These are phyloP conservation scores for Podospora didyma DNA, from an alignment of 495 filamentous ascomycete species.

Conservation along the genomic window DNA sequence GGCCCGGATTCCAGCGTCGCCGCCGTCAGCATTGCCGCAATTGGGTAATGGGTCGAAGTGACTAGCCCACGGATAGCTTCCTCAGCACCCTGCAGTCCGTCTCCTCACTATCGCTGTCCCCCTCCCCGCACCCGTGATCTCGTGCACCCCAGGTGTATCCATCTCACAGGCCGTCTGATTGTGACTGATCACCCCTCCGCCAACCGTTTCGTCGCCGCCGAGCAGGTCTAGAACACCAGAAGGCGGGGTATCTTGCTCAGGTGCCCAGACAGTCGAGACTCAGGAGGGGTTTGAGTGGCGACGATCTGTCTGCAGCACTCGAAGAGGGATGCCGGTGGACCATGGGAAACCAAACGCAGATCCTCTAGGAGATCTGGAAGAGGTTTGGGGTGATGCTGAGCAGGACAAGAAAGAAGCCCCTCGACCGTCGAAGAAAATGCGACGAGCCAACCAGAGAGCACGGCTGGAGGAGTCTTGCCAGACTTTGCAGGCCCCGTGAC, in stretches of 20 bases:
- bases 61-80: neutral
- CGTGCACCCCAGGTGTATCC: neutral
- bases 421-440: neutral
- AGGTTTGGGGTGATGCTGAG: neutral
- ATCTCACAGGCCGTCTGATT: neutral
- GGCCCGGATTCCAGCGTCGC: constrained; percentile 13
- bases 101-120: neutral
- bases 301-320: neutral
- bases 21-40: neutral
- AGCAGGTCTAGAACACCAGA: neutral
- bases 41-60: constrained; percentile 3
- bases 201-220: neutral
- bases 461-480: neutral
- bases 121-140: neutral
- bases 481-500: neutral
- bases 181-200: neutral
- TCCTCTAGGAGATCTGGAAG: neutral
- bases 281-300: neutral
- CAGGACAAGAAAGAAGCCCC: neutral
- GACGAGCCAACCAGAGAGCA: neutral
- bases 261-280: neutral
- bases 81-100: neutral
- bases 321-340: neutral
- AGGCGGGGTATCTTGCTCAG: neutral
- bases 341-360: neutral